phyloP scores from a whole-genome alignment of 805 yeast genomes.

The Kazachstania psychrophila region DNA sequence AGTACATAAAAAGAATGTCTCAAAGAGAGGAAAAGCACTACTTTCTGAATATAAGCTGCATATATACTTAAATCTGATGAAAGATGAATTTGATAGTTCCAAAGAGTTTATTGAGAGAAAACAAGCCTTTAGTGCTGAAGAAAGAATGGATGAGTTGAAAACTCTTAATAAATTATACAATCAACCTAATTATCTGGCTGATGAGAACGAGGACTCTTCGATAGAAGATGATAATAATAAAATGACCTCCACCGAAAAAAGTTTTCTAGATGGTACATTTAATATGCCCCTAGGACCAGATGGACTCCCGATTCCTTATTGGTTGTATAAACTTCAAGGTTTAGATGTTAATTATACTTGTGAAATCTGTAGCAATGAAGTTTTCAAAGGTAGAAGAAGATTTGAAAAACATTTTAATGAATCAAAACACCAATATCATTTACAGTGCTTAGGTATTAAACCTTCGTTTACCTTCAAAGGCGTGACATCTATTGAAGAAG shows the following conservation, averaged over 20 bases:
- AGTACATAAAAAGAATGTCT: conserved; percentile 52
- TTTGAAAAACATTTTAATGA: conserved; percentile 73
- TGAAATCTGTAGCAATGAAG: conserved; percentile 75
- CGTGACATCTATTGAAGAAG: conserved; percentile 61
- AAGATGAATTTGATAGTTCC: conserved; percentile 40
- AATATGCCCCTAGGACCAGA: conserved; percentile 77
- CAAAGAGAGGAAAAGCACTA: conserved; percentile 18
- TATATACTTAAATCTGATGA: conserved; percentile 32
- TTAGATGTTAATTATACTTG: conserved; percentile 62
- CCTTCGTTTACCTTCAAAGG: conserved; percentile 49
- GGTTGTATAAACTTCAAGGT: conserved; percentile 90
- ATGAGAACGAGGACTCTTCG: conserved; percentile 30
- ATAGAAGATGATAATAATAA: conserved; percentile 17
- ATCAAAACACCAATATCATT: conserved; percentile 60
- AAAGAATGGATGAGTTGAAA: conserved; percentile 47
- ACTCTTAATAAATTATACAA: conserved; percentile 30
- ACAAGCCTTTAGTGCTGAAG: conserved; percentile 61
- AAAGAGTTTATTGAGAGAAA: conserved; percentile 54
- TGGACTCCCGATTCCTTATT: conserved; percentile 85
- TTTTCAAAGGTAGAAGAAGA: conserved; percentile 62
- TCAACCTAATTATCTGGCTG: conserved; percentile 32
- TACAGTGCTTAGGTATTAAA: conserved; percentile 62
- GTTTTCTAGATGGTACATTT: conserved; percentile 17
- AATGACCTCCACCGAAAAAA: conserved; percentile 1
- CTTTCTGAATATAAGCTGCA: conserved; percentile 35